Base-by-base conservation (phyloP, 2,329 filamentous ascomycete genomes). In the Fusarium brevicatenulatum region DNA sequence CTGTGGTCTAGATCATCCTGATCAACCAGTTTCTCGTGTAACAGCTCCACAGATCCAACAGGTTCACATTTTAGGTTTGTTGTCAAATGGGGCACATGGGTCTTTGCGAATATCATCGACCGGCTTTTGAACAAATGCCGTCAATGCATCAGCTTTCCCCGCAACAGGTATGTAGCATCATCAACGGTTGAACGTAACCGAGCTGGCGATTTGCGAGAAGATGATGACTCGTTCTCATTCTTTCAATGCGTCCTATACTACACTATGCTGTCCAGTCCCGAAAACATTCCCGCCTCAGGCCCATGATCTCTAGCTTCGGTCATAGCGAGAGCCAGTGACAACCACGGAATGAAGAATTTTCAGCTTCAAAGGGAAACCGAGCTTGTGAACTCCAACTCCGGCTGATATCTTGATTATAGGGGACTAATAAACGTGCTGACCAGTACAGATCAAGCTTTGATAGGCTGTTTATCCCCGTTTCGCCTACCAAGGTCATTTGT, bases 341-440 rank as follows among this genome's bases (percentile, higher is more conserved):
- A 47, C 37, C 7, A 43, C 28, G 39, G 42, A 52, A 43, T 55
- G 47, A 46, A 53, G 43, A 60, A 46, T 34, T 60, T 58, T 63
- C 74, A 72, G 70, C 74, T 64, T 71, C 70, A 56, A 71, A 59
- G 63, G 57, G 64, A 63, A 64, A 46, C 32, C 61, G 61, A 63
- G 53, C 59, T 66, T 58, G 47, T 66, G 67, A 69, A 65, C 62
- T 59, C 44, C 64, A 62, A 69, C 59, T 42, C 40, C 40, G 32
- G 59, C 34, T 39, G 59, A 66, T 65, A 62, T 28, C 62, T 66
- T 52, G 16, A 42, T 44, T 46, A 19, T 50, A 57, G 49, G 63
- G 36, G 68, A 47, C 59, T 36, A 56, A 50, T 36, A 56, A 50
- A 39, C 55, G 21, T 36, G 28, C 42, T 40, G 36, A 50, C 25